Percentiles rank a stretch among this genome's conserved stretches.
phyloP scores from a whole-genome alignment of 140 eudicot genomes.

The Oenanthe javanica region DNA sequence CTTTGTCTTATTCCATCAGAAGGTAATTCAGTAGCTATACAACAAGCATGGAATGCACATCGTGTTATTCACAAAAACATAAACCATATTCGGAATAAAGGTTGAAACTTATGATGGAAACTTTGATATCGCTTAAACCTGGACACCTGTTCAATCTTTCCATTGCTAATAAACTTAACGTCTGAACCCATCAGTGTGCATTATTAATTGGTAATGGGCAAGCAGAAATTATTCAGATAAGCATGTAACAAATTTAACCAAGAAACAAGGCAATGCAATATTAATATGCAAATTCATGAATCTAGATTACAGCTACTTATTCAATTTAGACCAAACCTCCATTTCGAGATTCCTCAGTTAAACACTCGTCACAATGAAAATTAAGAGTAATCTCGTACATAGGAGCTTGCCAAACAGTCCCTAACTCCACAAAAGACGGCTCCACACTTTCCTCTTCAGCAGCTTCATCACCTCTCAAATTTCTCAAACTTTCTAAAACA shows the following conservation, averaged over 20 bases:
- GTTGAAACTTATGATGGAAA: not conserved
- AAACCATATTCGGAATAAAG: not conserved
- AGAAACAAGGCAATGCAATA: not conserved
- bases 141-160: not conserved
- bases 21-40: not conserved
- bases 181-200: not conserved
- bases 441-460: constrained; percentile 22
- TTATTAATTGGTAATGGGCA: not conserved
- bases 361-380: constrained; percentile 11
- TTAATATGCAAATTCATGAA: not conserved
- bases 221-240: not conserved
- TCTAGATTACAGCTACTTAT: not conserved
- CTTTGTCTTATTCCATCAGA: not conserved
- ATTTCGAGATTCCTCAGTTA: constrained; percentile 15
- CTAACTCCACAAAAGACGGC: constrained; percentile 63
- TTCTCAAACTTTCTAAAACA: constrained; percentile 34
- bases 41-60: not conserved
- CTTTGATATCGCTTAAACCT: not conserved
- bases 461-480: constrained; percentile 34
- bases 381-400: constrained; percentile 52
- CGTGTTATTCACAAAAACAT: not conserved
- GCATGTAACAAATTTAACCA: not conserved
- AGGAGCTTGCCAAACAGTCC: constrained; percentile 91
- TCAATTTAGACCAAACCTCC: constrained; percentile 26
- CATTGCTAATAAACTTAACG: not conserved